Base-by-base conservation (phyloP, 2,329 filamentous ascomycete genomes). In the Leptographium procerum region DNA sequence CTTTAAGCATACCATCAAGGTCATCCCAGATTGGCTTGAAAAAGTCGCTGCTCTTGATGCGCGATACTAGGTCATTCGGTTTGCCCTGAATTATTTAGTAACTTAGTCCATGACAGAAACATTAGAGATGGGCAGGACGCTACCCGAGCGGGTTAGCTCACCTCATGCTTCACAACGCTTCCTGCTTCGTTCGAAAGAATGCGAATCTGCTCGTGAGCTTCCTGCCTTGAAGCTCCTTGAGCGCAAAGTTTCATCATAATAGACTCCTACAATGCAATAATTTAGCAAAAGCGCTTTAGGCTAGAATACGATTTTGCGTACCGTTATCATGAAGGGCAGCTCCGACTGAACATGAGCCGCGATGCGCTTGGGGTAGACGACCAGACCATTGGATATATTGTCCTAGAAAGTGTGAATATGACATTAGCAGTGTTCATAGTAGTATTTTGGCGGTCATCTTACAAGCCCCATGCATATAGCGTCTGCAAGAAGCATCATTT, bases 151-250 rank as follows among this genome's bases (percentile, higher is more conserved):
- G 31, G 31, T 33, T 10, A 33, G 31, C 31, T 33, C 31, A 33
- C 31, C 14, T 40, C 36, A 19, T 16, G 6, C 52, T 61, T 59
- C 19, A 61, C 60, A 4, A 86, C 83, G 29, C 78, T 76, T 40
- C 78, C 81, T 0, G 89, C 89, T 72, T 95, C 77, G 72, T 90
- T 86, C 1, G 82, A 88, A 48, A 95, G 78, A 1, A 96, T 87
- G 6, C 86, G 86, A 65, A 96, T 91, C 71, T 91, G 76, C 73
- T 96, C 90, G 71, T 96, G 91, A 1, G 89, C 87, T 24, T 91
- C 88, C 69, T 95, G 89, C 55, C 89, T 77, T 11, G 83, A 88
- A 29, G 77, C 79, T 29, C 88, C 89, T 66, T 85, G 80, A 59
- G 83, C 81, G 34, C 86, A 82, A 59, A 91, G 77, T 64, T 83